Evolutionary conservation across 805 yeast genomes (phyloP), one percentile per base, ranked within the genome.

Genomic region (Pichia californica): DNA sequence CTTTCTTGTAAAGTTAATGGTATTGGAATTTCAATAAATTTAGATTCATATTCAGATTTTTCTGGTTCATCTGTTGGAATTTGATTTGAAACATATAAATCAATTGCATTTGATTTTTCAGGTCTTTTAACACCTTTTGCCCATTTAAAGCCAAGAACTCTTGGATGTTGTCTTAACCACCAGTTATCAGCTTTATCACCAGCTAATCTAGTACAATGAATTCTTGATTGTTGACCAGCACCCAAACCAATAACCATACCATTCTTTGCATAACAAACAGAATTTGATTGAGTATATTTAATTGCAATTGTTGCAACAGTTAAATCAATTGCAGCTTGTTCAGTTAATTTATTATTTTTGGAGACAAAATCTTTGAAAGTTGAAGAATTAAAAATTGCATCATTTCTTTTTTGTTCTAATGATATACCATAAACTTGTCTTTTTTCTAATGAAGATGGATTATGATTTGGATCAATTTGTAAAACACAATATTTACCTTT

Each of bases 201-300:
- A 41, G 99, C 99, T 56, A 93, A 78, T 73, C 99, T 83, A 39
- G 99, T 93, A 73, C 99, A 93, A 74, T 93, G 99, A 61, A 93
- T 93, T 72, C 99, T 82, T 44, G 97, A 88, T 73, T 93, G 99
- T 75, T 93, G 99, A 54, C 99, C 99, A 48, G 99, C 99, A 61
- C 99, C 99, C 57, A 93, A 77, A 53, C 99, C 99, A 59, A 93
- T 80, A 49, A 93, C 95, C 99, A 93, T 93, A 74, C 99, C 99
- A 66, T 89, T 86, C 72, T 89, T 93, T 57, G 97, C 96, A 68
- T 89, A 93, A 70, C 96, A 88, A 42, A 93, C 99, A 35, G 98
- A 91, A 78, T 93, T 93, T 45, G 96, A 88, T 72, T 93, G 99
- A 15, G 99, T 93, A 76, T 88, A 93, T 69, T 93, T 93, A 66